Conservation (phyloP, 306 rosid species). For the Prunus salicina region DNA sequence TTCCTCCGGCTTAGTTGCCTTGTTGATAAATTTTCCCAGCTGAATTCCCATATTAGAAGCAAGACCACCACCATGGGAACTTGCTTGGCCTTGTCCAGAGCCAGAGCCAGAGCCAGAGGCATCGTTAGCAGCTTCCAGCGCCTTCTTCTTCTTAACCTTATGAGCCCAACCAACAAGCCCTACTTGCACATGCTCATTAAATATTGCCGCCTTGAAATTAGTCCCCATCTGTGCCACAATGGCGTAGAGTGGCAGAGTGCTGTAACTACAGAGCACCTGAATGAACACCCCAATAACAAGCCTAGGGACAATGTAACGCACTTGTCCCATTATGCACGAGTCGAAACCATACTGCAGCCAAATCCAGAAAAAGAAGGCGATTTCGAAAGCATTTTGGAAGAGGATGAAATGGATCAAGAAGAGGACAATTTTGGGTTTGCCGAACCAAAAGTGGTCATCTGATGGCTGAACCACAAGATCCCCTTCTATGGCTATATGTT, state of each 20-base stretch:
- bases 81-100: constrained; percentile 21
- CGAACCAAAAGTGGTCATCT: constrained; percentile 85
- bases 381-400: constrained; percentile 94
- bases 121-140: constrained; percentile 19
- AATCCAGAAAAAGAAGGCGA: constrained; percentile 96
- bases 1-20: constrained; percentile 12
- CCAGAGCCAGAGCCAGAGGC: constrained; percentile 17
- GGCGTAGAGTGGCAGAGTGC: constrained; percentile 93
- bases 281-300: constrained; percentile 79
- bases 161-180: constrained; percentile 80
- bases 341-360: constrained; percentile 81
- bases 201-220: constrained; percentile 67
- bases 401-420: constrained; percentile 88
- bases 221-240: constrained; percentile 96
- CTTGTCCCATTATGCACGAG: constrained; percentile 93
- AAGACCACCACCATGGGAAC: constrained; percentile 27
- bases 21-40: constrained; percentile 40
- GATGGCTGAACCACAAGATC: constrained; percentile 82
- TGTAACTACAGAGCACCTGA: constrained; percentile 90
- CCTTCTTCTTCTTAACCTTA: constrained; percentile 61
- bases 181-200: constrained; percentile 79
- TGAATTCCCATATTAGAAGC: constrained; percentile 41
- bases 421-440: constrained; percentile 63
- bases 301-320: constrained; percentile 74
- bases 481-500: constrained; percentile 81